Evolutionary conservation across 2,329 filamentous ascomycete species (phyloP), one percentile per base, ranked within the genome.

Genomic region (Xylogone sp.): DNA sequence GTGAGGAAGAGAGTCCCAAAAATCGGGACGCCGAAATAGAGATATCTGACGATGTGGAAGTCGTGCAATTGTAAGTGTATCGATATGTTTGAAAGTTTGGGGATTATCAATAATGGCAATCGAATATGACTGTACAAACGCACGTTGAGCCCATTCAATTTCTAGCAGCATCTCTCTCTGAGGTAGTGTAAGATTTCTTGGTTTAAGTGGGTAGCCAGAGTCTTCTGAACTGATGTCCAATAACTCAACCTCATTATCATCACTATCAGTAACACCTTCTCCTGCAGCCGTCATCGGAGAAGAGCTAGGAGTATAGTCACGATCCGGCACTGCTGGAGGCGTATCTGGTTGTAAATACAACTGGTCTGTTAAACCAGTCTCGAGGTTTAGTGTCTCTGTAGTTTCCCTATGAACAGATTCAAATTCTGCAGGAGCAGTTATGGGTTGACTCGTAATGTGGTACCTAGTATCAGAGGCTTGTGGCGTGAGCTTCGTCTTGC

Each of bases 161-260:
- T 88, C 84, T 34, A 86, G 69, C 1, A 89, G 67, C 80, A 86
- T 84, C 65, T 87, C 83, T 48, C 77, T 81, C 63, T 89, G 86
- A n/a, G 79, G 73, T 52, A 73, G 74, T 1, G 78, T 80, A n/a
- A 88, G 74, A 27, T 72, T 69, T 2, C 71, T 70, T 2, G 83
- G 83, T 42, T 77, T 74, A 22, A 67, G 42, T 4, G 55, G 39
- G 29, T 20, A 42, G 3, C 29, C 16, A 18, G n/a, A 21, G 16
- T 21, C 27, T 42, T 48, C 46, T 21, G 8, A 20, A 21, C 43
- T 24, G 43, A 39, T 39, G 34, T 39, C 34, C 13, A 39, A 16
- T 16, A 39, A 18, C 34, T 39, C 34, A 16, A 39, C 34, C 13
- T 39, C 34, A 18, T 18, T 13, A 18, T 39, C 34, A 7, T 39